Conservation (phyloP, 2,329 filamentous ascomycete species). For the Exophiala aquamarina region DNA sequence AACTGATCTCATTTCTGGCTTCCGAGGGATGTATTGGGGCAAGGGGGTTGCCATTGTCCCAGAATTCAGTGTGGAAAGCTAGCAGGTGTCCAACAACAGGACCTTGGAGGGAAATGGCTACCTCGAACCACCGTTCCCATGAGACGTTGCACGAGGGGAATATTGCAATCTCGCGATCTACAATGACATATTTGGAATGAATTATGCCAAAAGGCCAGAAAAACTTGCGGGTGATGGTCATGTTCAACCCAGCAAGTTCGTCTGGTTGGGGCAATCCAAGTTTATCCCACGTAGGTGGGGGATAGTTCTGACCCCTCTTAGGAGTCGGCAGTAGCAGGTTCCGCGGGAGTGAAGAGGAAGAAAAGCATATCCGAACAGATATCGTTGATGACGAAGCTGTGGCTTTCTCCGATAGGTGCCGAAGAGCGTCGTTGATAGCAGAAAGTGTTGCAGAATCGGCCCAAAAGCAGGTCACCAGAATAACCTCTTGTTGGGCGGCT, state of each 20-base stretch:
- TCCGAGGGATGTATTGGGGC: background rate
- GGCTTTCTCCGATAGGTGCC: slow-evolving; percentile 56
- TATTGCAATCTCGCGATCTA: slow-evolving; percentile 67
- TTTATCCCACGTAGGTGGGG: slow-evolving; percentile 58
- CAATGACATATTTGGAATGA: slow-evolving; percentile 78
- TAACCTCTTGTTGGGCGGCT: slow-evolving; percentile 62
- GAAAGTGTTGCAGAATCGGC: slow-evolving; percentile 63
- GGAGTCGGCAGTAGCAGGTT: slow-evolving; percentile 73
- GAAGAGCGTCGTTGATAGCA: slow-evolving; percentile 58
- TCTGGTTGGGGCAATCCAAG: slow-evolving; percentile 64
- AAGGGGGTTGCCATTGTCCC: slow-evolving; percentile 47
- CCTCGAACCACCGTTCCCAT: slow-evolving; percentile 87
- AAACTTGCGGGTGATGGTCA: slow-evolving; percentile 75
- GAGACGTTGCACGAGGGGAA: slow-evolving; percentile 81
- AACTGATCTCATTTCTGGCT: background rate
- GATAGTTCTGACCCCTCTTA: slow-evolving; percentile 61
- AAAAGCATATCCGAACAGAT: slow-evolving; percentile 72
- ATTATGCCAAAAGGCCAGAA: slow-evolving; percentile 80
- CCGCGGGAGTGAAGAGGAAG: slow-evolving; percentile 69
- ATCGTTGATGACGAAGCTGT: slow-evolving; percentile 44
- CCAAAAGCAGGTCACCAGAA: slow-evolving; percentile 84
- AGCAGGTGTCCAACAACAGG: slow-evolving; percentile 62
- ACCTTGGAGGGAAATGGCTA: slow-evolving; percentile 67
- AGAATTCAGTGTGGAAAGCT: slow-evolving; percentile 68
- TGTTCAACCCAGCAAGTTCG: slow-evolving; percentile 60